A percentile compares a stretch with the other conserved stretches of the same genome.
These are phyloP conservation scores for Penicillium flavigenum DNA, from an alignment of 495 filamentous ascomycete species.

Conservation along the genomic window DNA sequence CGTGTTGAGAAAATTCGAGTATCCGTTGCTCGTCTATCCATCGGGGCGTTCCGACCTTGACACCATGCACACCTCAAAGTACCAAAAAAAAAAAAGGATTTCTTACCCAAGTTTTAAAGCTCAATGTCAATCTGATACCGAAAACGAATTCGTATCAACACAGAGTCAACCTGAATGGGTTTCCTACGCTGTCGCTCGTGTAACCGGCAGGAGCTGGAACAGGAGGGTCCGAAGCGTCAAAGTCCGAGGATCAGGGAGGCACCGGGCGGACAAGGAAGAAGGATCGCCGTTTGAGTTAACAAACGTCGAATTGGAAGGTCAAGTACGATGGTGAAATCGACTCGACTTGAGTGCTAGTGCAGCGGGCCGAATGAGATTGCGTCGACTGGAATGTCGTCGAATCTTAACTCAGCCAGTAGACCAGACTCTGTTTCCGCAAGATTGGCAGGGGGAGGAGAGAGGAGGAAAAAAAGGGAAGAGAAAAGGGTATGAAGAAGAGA, in stretches of 20 bases:
- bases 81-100: conserved; percentile 16
- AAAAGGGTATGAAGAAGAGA: conserved; percentile 43
- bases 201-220: conserved; percentile 49
- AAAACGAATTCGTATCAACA: conserved; percentile 29
- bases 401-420: conserved; percentile 24
- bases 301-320: conserved; percentile 46
- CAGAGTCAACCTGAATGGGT: conserved; percentile 28
- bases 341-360: conserved; percentile 46
- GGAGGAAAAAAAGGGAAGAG: conserved; percentile 55
- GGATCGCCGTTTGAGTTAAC: conserved; percentile 51
- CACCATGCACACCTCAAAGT: conserved; percentile 18
- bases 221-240: conserved; percentile 41
- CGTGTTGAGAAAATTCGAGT: background rate
- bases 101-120: conserved; percentile 38
- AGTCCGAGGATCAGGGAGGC: conserved; percentile 37
- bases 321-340: conserved; percentile 47
- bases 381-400: conserved; percentile 33
- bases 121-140: conserved; percentile 27
- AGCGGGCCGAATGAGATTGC: conserved; percentile 29
- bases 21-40: conserved; percentile 1
- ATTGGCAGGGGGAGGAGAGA: conserved; percentile 53
- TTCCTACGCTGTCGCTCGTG: conserved; percentile 45
- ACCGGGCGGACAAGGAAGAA: conserved; percentile 34
- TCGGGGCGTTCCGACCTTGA: conserved; percentile 11
- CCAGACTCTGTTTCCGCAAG: conserved; percentile 45